phyloP scores from a whole-genome alignment of 371 early-diverging fungal genomes.

The Sporodiniella umbellata region DNA sequence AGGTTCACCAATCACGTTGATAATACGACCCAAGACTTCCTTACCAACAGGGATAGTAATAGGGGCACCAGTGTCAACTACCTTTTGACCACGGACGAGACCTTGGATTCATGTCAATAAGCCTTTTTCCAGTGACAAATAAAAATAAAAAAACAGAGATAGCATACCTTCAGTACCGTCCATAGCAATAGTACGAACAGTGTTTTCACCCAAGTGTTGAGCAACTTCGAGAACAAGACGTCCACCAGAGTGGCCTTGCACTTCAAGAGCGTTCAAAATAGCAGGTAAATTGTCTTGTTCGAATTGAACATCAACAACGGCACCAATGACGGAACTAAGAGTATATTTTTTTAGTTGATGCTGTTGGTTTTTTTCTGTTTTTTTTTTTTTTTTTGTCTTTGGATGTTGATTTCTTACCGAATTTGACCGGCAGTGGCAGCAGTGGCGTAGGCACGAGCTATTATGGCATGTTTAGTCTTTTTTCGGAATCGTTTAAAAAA shows the following conservation, averaged over 20 bases:
- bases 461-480: background rate
- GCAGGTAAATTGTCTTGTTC: slow-evolving; percentile 85
- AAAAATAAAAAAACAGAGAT: slow-evolving; percentile 26
- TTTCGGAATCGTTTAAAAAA: background rate
- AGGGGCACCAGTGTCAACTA: slow-evolving; percentile 92
- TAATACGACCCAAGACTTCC: slow-evolving; percentile 95
- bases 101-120: slow-evolving; percentile 53
- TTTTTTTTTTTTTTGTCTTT: background rate
- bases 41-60: slow-evolving; percentile 94
- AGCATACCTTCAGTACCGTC: slow-evolving; percentile 75
- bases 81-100: slow-evolving; percentile 95
- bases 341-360: background rate
- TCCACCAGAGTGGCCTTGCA: slow-evolving; percentile 65
- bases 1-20: slow-evolving; percentile 98
- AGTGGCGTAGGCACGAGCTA: slow-evolving; percentile 33
- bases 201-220: slow-evolving; percentile 96
- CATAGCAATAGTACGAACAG: slow-evolving; percentile 98
- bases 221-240: slow-evolving; percentile 93
- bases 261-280: slow-evolving; percentile 94
- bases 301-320: slow-evolving; percentile 97
- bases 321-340: slow-evolving; percentile 79
- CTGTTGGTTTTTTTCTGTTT: slow-evolving; percentile 60
- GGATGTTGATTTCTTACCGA: slow-evolving; percentile 20
- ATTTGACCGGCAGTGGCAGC: slow-evolving; percentile 35
- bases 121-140: too few species aligned